phyloP scores from a whole-genome alignment of 768 basidiomycete species.

The Podaxis carcinomalis region DNA sequence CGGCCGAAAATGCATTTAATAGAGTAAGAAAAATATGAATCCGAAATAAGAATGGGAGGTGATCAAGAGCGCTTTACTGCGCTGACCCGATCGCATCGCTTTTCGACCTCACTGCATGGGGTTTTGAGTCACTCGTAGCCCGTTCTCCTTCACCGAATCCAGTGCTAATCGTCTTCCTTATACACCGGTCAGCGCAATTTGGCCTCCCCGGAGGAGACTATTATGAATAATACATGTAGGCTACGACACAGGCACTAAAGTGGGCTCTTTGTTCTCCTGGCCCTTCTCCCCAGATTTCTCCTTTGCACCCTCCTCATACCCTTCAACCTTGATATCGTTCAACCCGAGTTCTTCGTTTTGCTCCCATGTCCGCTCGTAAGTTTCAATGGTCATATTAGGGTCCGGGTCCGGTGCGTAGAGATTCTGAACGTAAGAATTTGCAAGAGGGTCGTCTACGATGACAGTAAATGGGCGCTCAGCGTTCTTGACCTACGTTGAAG shows the following conservation, averaged over 20 bases:
- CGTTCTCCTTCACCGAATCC: too few relatives aligned
- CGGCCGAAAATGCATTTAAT: neutral
- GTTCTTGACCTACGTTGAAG: slow-evolving; percentile 57
- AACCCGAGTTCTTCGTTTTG: slow-evolving; percentile 96
- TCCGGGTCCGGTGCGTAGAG: slow-evolving; percentile 97
- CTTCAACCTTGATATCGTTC: slow-evolving; percentile 85
- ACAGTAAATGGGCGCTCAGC: slow-evolving; percentile 83
- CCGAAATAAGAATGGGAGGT: too few relatives aligned
- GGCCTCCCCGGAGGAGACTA: too few relatives aligned
- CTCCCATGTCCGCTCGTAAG: slow-evolving; percentile 80
- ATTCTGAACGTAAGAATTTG: slow-evolving; percentile 95
- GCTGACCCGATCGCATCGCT: too few relatives aligned
- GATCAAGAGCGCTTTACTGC: too few relatives aligned
- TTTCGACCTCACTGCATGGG: too few relatives aligned
- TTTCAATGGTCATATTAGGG: slow-evolving; percentile 83
- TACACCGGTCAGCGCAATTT: too few relatives aligned
- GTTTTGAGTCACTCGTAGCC: too few relatives aligned
- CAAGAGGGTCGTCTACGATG: slow-evolving; percentile 91
- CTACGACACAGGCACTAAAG: neutral
- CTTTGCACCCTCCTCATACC: slow-evolving; percentile 44
- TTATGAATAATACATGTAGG: too few relatives aligned
- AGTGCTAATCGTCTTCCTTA: too few relatives aligned
- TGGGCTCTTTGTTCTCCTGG: neutral
- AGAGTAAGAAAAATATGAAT: neutral
- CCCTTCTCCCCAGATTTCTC: slow-evolving; percentile 1